phyloP scores from a whole-genome alignment of 371 early-diverging fungal genomes.

The Mucor indicus region DNA sequence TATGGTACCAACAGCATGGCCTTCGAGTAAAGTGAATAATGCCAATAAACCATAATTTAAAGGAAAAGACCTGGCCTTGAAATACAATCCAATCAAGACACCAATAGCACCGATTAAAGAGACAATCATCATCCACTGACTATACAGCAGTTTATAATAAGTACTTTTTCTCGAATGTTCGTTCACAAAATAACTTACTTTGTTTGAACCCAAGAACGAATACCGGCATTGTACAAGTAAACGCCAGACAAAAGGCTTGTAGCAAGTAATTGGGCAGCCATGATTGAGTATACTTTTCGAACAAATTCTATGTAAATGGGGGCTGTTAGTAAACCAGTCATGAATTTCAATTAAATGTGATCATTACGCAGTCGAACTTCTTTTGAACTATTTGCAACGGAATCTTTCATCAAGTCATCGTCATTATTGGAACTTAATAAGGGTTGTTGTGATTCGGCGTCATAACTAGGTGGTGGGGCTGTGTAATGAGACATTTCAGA shows the following conservation, averaged over 20 bases:
- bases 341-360: neutral
- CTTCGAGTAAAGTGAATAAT: constrained; percentile 68
- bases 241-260: constrained; percentile 56
- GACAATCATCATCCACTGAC: constrained; percentile 41
- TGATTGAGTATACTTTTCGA: constrained; percentile 78
- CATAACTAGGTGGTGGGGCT: constrained; percentile 48
- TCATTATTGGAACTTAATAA: constrained; percentile 16
- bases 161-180: too few species aligned
- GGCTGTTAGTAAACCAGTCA: too few species aligned
- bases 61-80: constrained; percentile 65
- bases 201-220: constrained; percentile 54
- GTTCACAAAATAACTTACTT: constrained; percentile 32
- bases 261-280: constrained; percentile 63
- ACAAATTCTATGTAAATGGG: constrained; percentile 59
- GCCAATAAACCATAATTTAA: constrained; percentile 60
- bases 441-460: constrained; percentile 39
- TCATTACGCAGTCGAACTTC: constrained; percentile 54
- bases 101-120: constrained; percentile 47
- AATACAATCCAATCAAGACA: constrained; percentile 54
- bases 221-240: constrained; percentile 55
- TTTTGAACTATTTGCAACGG: constrained; percentile 52
- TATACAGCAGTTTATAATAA: constrained; percentile 1
- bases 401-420: constrained; percentile 62
- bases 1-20: constrained; percentile 63
- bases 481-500: constrained; percentile 27